These are phyloP conservation scores for Chytriomyces hyalinus DNA, from an alignment of 192 early-diverging fungal species.

Conservation along the genomic window DNA sequence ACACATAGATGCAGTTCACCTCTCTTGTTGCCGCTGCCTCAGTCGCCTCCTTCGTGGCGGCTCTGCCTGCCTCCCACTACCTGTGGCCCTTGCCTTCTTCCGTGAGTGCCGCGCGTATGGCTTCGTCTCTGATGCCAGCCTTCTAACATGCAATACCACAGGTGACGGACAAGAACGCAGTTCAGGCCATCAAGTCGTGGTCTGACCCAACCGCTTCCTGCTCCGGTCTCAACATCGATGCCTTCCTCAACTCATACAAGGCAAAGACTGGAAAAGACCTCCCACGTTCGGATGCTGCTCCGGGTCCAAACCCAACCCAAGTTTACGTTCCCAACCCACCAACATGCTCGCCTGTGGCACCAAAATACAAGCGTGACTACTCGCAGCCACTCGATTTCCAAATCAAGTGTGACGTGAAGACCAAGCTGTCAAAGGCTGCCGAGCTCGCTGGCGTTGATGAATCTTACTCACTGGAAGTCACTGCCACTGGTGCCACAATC, in stretches of 20 bases:
- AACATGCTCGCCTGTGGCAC: background rate
- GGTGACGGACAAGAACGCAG: background rate
- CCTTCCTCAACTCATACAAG: background rate
- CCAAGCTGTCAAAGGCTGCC: background rate
- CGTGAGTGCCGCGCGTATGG: background rate
- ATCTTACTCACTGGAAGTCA: conserved; percentile 12
- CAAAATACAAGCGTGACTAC: background rate
- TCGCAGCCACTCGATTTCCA: background rate
- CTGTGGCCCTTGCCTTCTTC: background rate
- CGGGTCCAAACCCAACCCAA: background rate
- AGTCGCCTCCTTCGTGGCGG: background rate
- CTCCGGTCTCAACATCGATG: background rate
- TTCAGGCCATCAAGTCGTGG: background rate
- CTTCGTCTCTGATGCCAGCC: background rate
- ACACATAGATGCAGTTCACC: background rate
- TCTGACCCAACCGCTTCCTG: background rate
- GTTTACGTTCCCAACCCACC: background rate
- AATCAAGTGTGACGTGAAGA: background rate
- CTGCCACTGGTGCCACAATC: conserved; percentile 38
- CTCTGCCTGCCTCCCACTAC: background rate
- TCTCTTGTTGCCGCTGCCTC: background rate
- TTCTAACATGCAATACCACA: background rate
- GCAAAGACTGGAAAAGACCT: conserved; percentile 9
- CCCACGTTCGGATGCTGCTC: background rate
- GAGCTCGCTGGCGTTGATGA: conserved; percentile 12